Base-by-base conservation (phyloP, 768 basidiomycete species). In the Termitomyces sp. region DNA sequence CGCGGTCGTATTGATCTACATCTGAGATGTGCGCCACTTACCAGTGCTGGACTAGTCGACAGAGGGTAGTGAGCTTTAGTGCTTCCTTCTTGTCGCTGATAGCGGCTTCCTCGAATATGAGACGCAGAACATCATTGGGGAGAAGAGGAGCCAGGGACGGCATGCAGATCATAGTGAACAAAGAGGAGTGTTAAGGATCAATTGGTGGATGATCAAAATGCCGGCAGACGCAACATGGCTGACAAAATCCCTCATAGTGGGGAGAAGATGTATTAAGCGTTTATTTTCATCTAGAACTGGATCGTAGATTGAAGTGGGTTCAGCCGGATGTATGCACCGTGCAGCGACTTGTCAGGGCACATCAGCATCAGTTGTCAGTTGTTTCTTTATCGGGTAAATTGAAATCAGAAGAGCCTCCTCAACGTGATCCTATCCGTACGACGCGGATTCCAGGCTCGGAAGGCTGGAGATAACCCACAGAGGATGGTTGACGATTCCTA, bases 61-160 rank as follows among this genome's bases (percentile, higher is more conserved):
- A 76, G 3, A 75, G 62, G 18, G 69, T 55, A 20, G 68, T 65
- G 13, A 76, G 66, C 24, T 64, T 67, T 22, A 71, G 51, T 0
- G 74, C 74, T 5, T 69, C 71, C 42, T 65, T 65, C 41, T 55
- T 65, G 55, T 76, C 70, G 14, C 63, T 39, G 22, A 55, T 56
- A 14, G 72, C 68, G 31, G 73, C 72, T 20, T 65, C 63, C 51
- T 76, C 74, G 34, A 76, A 64, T 14, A 78, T 62, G 20, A 74
- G 61, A 26, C 74, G 71, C 20, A 76, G 58, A 47, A 74, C 60
- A 58, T 76, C 76, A 58, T 71, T 65, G n/a, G 75, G 72, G 56
- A 71, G 71, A 53, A 36, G 24, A 12, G 59, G 58, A 32, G 44
- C 27, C 61, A 60, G 55, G 51, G 56, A 32, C 34, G 41, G 41